Percentiles rank a stretch among this genome's conserved stretches.
Conservation (phyloP, 2,329 filamentous ascomycete species). For the Sclerotinia minor region DNA sequence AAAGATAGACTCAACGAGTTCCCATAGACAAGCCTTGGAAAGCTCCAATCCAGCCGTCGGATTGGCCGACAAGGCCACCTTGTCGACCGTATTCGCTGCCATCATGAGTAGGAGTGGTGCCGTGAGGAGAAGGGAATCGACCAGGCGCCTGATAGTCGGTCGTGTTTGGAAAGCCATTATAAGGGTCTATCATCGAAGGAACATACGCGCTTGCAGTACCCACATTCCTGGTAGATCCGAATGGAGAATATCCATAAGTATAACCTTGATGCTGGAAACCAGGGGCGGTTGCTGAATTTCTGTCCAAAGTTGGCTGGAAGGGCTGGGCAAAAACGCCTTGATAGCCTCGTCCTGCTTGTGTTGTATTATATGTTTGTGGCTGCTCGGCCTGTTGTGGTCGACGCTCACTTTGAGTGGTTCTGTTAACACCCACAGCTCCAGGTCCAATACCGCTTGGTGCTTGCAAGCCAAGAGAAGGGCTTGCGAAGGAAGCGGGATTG, state of each 20-base stretch:
- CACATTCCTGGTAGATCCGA: constrained; percentile 46
- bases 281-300: constrained; percentile 44
- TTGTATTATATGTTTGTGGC: constrained; percentile 31
- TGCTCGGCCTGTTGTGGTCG: constrained; percentile 46
- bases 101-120: constrained; percentile 44
- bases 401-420: constrained; percentile 44
- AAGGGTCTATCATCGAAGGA: constrained; percentile 48
- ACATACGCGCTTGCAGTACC: constrained; percentile 43
- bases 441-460: constrained; percentile 67
- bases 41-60: constrained; percentile 57
- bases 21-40: constrained; percentile 76
- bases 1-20: constrained; percentile 35
- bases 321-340: constrained; percentile 47
- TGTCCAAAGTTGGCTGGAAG: constrained; percentile 47
- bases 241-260: constrained; percentile 48
- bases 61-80: constrained; percentile 44
- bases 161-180: constrained; percentile 46
- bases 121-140: constrained; percentile 49
- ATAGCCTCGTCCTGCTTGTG: constrained; percentile 37
- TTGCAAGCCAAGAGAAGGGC: constrained; percentile 69
- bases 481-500: constrained; percentile 93
- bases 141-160: constrained; percentile 50
- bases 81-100: constrained; percentile 46
- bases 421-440: constrained; percentile 60
- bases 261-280: constrained; percentile 47